Evolutionary conservation across 1,139 yeast genomes (phyloP).

Genomic region (Blastobotrys niveus): DNA sequence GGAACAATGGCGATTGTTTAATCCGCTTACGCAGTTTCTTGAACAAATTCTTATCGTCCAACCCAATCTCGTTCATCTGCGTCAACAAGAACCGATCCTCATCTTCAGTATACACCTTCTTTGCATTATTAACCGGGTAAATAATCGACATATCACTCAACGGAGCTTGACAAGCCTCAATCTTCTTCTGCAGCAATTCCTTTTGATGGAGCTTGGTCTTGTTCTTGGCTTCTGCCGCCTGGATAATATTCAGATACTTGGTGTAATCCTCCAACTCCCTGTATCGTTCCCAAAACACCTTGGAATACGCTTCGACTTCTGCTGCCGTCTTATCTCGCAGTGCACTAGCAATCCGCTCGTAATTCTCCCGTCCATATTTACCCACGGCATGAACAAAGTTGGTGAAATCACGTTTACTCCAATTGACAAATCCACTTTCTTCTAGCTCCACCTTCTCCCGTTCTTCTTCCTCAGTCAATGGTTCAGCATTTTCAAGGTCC

Average conservation of each 20-base stretch:
- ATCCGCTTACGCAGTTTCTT: conserved; percentile 80
- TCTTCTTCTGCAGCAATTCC: conserved; percentile 55
- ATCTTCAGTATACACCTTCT: conserved; percentile 72
- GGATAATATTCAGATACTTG: conserved; percentile 75
- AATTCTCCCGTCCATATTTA: conserved; percentile 66
- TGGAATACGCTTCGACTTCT: conserved; percentile 69
- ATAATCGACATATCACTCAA: conserved; percentile 72
- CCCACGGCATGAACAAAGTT: conserved; percentile 80
- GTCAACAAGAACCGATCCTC: conserved; percentile 81
- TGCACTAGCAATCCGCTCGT: conserved; percentile 57
- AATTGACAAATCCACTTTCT: conserved; percentile 62
- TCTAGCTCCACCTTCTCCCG: conserved; percentile 55
- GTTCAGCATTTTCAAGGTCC: conserved; percentile 51
- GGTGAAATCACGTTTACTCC: conserved; percentile 91
- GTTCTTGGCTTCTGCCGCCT: conserved; percentile 77
- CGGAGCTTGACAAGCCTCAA: conserved; percentile 62
- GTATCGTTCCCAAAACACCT: conserved; percentile 72
- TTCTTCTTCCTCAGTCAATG: conserved; percentile 73
- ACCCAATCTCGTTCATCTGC: conserved; percentile 72
- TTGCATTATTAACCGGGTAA: conserved; percentile 80
- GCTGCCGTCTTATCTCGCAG: conserved; percentile 57
- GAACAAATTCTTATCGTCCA: conserved; percentile 66
- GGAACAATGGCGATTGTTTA: conserved; percentile 62
- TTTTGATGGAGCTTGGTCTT: conserved; percentile 63
- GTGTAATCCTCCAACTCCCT: conserved; percentile 78